These are phyloP conservation scores for Pyrenula aspistea DNA, from an alignment of 495 filamentous ascomycete species.

Conservation along the genomic window DNA sequence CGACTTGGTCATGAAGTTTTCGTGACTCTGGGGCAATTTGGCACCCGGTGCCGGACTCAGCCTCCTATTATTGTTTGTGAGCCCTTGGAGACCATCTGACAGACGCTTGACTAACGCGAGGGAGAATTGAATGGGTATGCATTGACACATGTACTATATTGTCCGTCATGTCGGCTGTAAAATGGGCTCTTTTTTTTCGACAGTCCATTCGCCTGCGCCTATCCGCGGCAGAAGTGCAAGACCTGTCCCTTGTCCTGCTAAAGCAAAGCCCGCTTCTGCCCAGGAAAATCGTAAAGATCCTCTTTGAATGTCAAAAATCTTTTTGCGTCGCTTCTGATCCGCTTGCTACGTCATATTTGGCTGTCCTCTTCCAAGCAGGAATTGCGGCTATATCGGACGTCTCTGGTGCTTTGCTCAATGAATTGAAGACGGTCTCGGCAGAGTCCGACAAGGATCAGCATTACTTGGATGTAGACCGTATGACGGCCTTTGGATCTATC, in stretches of 20 bases:
- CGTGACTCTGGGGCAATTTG: too few relatives aligned
- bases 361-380: slow-evolving; percentile 41
- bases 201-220: background rate
- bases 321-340: slow-evolving; percentile 47
- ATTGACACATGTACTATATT: too few relatives aligned
- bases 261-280: slow-evolving; percentile 31
- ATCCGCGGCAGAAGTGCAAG: background rate
- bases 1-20: too few relatives aligned
- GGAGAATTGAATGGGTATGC: too few relatives aligned
- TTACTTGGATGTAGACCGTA: slow-evolving; percentile 9
- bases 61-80: too few relatives aligned
- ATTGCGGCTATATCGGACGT: slow-evolving; percentile 43
- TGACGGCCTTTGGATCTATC: slow-evolving; percentile 33
- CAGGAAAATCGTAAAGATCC: slow-evolving; percentile 40
- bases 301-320: slow-evolving; percentile 39
- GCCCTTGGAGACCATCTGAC: too few relatives aligned
- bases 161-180: background rate
- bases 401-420: slow-evolving; percentile 31
- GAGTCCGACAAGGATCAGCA: slow-evolving; percentile 6
- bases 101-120: too few relatives aligned
- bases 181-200: background rate
- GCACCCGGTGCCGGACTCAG: too few relatives aligned
- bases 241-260: slow-evolving; percentile 15
- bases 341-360: slow-evolving; percentile 49
- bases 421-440: slow-evolving; percentile 7